Evolutionary conservation across 164 flowering plant genomes (phyloP), one percentile per base, ranked within the genome.

Genomic region (Nymphaea colorata): DNA sequence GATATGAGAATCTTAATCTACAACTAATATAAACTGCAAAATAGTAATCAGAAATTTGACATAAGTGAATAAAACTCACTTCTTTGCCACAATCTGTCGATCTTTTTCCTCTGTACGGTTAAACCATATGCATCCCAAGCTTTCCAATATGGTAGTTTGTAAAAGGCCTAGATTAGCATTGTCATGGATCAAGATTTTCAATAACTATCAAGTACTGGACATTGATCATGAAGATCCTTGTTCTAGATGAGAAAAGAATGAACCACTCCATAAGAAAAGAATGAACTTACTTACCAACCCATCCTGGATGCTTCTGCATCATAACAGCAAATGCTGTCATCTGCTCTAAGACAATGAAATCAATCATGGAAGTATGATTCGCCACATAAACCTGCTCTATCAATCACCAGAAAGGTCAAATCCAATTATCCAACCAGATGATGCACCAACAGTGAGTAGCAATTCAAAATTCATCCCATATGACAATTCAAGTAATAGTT

Each of bases 231-330:
- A 25, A 25, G 42, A 36, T 5, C 36, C 36, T 25, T 25, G 36
- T 25, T 25, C 36, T 25, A 61, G 43, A 17, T 61, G 64, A 61
- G 16, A 61, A 61, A 44, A 42, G 44, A 65, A 25, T 53, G 43
- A 17, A 61, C 3, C 64, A 6, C 66, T 47, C 43, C n/a, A 6
- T n/a, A 15, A 3, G 3, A 67, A 25, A 51, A 41, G 66, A 43
- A 44, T 41, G 18, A 61, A 12, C 36, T 17, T 55, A 75, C 98
- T 82, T 79, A 95, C 99, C 99, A 78, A 95, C 96, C 98, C 99
- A 92, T 42, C 99, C 99, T 73, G 96, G 91, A 81, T 95, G 99
- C 78, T 95, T 95, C 76, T 95, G 99, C 99, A 95, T 95, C 44
- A 95, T 95, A 12, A 92, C 99, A 76, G 98, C 96, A 84, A 95